A percentile compares a stretch with the other conserved stretches of the same genome.
Evolutionary conservation across 1,139 yeast species (phyloP).

Genomic region (Hyphopichia fennica): DNA sequence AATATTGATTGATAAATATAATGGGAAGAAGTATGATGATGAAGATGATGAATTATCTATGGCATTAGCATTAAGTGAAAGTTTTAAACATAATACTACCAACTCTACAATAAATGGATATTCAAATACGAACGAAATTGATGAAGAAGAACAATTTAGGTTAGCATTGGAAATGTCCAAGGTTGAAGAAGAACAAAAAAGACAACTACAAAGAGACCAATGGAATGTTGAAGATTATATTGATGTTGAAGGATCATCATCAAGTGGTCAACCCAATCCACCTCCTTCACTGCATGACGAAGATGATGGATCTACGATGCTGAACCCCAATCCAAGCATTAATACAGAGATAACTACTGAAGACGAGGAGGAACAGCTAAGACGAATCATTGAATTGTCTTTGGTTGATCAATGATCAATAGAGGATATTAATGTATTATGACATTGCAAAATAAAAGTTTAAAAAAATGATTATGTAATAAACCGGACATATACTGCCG

Average conservation of each 20-base stretch:
- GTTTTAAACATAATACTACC: slow-evolving; percentile 14
- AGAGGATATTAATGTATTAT: no score
- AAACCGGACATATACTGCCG: no score
- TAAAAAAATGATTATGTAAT: no score
- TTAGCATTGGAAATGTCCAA: slow-evolving; percentile 24
- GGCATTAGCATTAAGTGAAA: slow-evolving; percentile 55
- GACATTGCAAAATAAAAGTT: no score
- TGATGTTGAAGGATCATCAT: background rate
- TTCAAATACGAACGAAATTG: slow-evolving; percentile 1
- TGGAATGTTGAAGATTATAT: background rate
- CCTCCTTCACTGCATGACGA: no score
- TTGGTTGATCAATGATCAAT: slow-evolving; percentile 16
- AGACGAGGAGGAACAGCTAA: slow-evolving; percentile 15
- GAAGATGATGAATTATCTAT: slow-evolving; percentile 50
- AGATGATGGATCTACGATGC: no score
- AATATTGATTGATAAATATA: slow-evolving; percentile 42
- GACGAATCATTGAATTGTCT: slow-evolving; percentile 15
- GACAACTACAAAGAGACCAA: background rate
- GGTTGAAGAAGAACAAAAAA: slow-evolving; percentile 7
- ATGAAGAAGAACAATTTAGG: slow-evolving; percentile 25
- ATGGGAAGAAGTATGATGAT: slow-evolving; percentile 38
- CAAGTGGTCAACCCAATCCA: no score
- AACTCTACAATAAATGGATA: no score
- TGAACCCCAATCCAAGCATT: no score
- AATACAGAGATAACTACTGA: no score